Evolutionary conservation across 192 early-diverging fungal species (phyloP).

Genomic region (Mortierella antarctica): DNA sequence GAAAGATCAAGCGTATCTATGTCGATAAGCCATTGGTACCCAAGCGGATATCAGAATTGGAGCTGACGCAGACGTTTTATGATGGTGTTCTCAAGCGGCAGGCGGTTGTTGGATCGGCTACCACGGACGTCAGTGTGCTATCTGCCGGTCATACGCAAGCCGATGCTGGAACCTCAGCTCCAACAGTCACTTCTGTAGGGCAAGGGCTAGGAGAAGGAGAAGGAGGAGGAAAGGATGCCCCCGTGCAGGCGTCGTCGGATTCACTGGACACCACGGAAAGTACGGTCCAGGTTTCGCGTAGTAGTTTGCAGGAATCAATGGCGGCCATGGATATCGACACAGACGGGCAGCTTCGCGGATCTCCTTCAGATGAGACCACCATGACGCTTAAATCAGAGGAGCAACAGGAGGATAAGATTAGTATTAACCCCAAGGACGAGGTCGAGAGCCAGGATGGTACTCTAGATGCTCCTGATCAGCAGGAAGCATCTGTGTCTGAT

Average conservation of each 20-base stretch:
- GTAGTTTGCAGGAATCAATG: no score
- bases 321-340: no score
- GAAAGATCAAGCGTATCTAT: constrained; percentile 35
- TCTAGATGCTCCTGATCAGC: neutral
- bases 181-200: neutral
- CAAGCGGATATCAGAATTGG: constrained; percentile 37
- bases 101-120: constrained; percentile 13
- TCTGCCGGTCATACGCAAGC: neutral
- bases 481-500: no score
- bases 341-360: no score
- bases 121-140: constrained; percentile 17
- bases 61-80: constrained; percentile 43
- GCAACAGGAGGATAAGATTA: neutral
- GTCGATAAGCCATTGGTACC: constrained; percentile 40
- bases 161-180: neutral
- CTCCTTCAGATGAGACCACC: no score
- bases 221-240: no score
- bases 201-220: no score
- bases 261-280: no score
- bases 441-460: neutral
- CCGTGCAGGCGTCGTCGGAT: no score
- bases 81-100: constrained; percentile 35
- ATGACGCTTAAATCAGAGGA: neutral
- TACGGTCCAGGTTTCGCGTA: no score
- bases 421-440: neutral